phyloP scores from a whole-genome alignment of 2,329 filamentous ascomycete genomes.

The Ophiocordyceps camponoti-floridani region DNA sequence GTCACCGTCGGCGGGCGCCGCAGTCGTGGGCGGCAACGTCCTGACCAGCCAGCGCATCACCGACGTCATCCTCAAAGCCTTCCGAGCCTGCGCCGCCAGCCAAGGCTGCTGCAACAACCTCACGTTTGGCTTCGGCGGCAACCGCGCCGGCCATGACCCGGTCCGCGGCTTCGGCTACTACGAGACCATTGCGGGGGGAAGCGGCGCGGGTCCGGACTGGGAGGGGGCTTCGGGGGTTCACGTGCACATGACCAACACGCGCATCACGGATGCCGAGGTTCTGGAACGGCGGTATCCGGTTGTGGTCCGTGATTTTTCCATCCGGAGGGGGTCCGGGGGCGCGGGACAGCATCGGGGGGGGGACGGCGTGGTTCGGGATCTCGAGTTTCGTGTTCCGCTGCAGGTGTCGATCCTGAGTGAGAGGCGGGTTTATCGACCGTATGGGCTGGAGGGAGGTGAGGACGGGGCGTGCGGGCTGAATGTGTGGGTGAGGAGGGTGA shows the following conservation, averaged over 20 bases:
- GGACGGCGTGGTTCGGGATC: conserved; percentile 60
- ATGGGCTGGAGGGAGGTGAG: conserved; percentile 54
- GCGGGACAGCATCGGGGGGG: conserved; percentile 52
- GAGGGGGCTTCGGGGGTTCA: conserved; percentile 61
- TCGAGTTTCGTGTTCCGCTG: conserved; percentile 63
- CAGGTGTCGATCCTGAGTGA: conserved; percentile 68
- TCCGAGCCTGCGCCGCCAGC: conserved; percentile 58
- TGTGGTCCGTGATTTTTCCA: conserved; percentile 48
- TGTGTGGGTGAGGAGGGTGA: conserved; percentile 65
- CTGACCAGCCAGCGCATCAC: conserved; percentile 66
- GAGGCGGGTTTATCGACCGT: conserved; percentile 53
- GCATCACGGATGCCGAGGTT: conserved; percentile 65
- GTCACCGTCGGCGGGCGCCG: conserved; percentile 56
- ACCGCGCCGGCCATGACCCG: conserved; percentile 28
- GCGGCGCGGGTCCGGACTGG: conserved; percentile 56
- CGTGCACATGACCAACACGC: conserved; percentile 73
- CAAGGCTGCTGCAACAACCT: conserved; percentile 77
- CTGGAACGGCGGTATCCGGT: conserved; percentile 58
- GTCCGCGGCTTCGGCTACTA: conserved; percentile 70
- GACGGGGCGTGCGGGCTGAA: conserved; percentile 65
- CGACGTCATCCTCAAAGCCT: conserved; percentile 67
- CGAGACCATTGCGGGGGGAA: conserved; percentile 67
- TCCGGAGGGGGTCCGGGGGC: conserved; percentile 35
- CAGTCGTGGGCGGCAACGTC: conserved; percentile 71
- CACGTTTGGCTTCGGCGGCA: conserved; percentile 67